Evolutionary conservation across 1,139 yeast species (phyloP).

Genomic region (Yamadazyma friedrichii): DNA sequence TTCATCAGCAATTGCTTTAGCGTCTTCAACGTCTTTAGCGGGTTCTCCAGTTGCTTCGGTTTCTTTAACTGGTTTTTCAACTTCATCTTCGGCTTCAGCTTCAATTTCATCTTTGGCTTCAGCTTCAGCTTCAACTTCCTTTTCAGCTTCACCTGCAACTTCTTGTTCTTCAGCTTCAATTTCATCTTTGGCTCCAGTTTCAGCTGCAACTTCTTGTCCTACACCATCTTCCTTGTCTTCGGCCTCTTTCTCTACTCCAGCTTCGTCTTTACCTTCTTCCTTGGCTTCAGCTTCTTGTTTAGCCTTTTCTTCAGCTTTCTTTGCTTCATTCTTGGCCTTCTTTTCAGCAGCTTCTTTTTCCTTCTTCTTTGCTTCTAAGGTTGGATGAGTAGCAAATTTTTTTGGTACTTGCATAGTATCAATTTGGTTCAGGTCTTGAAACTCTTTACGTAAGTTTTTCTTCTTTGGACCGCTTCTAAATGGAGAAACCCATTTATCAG

Average conservation of each 20-base stretch:
- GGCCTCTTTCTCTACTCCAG: conserved; percentile 12
- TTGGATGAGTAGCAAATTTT: conserved; percentile 43
- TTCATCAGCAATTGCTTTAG: conserved; percentile 10
- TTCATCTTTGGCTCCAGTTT: too few species aligned
- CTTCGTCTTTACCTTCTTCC: conserved; percentile 13
- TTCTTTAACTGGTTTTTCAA: conserved; percentile 7
- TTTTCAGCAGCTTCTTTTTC: conserved; percentile 15
- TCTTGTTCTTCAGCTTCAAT: conserved; percentile 14
- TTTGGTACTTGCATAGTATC: conserved; percentile 39
- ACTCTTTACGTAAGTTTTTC: conserved; percentile 35
- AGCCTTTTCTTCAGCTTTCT: conserved; percentile 12
- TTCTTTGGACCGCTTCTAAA: conserved; percentile 35
- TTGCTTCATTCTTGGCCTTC: conserved; percentile 20
- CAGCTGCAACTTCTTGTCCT: conserved; percentile 17
- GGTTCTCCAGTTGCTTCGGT: conserved; percentile 8
- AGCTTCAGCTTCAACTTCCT: conserved; percentile 15
- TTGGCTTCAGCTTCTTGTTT: conserved; percentile 17
- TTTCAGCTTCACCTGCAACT: conserved; percentile 18
- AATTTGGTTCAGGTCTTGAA: conserved; percentile 35
- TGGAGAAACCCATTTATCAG: conserved; percentile 51
- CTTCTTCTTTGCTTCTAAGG: conserved; percentile 34
- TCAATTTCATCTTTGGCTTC: conserved; percentile 4
- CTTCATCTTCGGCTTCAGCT: conserved; percentile 8
- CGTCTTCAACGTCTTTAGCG: conserved; percentile 9
- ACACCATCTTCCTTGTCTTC: conserved; percentile 16